These are phyloP conservation scores for Bjerkandera adusta DNA, from an alignment of 1,284 basidiomycete species.

Conservation along the genomic window DNA sequence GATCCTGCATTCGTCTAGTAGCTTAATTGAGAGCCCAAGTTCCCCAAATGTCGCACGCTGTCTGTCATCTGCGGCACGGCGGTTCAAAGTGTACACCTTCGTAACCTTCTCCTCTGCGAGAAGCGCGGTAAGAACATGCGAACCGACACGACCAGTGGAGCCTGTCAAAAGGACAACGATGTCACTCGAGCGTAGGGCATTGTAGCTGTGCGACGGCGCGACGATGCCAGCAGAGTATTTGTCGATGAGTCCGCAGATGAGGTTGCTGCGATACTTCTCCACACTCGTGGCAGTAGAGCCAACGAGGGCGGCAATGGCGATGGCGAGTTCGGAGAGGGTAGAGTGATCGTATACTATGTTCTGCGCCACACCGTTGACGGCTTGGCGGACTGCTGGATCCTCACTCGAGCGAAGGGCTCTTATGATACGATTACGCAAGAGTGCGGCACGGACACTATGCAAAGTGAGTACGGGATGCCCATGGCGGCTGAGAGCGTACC, in stretches of 20 bases:
- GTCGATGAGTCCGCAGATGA: slow-evolving; percentile 4
- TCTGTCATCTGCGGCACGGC: not conserved
- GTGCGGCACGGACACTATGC: slow-evolving; percentile 28
- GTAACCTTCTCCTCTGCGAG: slow-evolving; percentile 7
- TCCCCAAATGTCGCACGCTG: slow-evolving; percentile 3
- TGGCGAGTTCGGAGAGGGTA: slow-evolving; percentile 5
- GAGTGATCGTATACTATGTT: slow-evolving; percentile 13
- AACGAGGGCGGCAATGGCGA: slow-evolving; percentile 2
- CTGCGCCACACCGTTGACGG: slow-evolving; percentile 7
- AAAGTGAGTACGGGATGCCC: slow-evolving; percentile 2
- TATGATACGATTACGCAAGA: slow-evolving; percentile 31
- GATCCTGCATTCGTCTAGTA: not conserved
- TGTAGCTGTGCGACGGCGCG: not conserved
- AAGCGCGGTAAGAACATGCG: slow-evolving; percentile 11
- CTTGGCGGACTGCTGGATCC: slow-evolving; percentile 1
- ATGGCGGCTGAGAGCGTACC: slow-evolving; percentile 18
- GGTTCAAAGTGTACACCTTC: slow-evolving; percentile 13
- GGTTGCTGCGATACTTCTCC: slow-evolving; percentile 1
- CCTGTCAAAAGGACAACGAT: slow-evolving; percentile 18
- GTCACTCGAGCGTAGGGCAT: not conserved
- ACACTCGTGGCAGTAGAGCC: not conserved
- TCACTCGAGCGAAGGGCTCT: slow-evolving; percentile 19
- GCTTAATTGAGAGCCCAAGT: not conserved
- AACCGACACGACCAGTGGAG: slow-evolving; percentile 16
- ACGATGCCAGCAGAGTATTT: slow-evolving; percentile 1